Percentiles rank a stretch among this genome's conserved stretches.
Conservation (phyloP, 805 yeast species). For the Millerozyma miso region DNA sequence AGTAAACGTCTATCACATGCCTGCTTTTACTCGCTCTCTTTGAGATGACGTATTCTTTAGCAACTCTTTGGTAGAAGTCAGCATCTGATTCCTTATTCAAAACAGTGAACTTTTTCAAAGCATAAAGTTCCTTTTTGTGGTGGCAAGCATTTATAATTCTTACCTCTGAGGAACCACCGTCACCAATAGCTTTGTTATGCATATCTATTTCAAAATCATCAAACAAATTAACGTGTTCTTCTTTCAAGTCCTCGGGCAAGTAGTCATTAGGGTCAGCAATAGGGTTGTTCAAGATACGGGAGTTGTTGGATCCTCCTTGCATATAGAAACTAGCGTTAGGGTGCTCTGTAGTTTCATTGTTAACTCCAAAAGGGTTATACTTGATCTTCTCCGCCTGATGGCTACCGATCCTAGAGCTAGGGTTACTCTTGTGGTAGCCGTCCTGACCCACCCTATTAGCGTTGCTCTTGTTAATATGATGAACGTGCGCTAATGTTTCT, state of each 20-base stretch:
- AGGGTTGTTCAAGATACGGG: conserved; percentile 54
- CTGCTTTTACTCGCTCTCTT: conserved; percentile 49
- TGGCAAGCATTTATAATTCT: conserved; percentile 34
- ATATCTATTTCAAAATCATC: conserved; percentile 51
- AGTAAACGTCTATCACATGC: conserved; percentile 57
- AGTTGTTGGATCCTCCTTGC: conserved; percentile 36
- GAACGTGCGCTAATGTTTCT: conserved; percentile 36
- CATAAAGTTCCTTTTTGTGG: conserved; percentile 48
- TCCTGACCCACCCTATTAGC: conserved; percentile 10
- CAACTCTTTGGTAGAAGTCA: conserved; percentile 60
- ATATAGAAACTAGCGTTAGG: conserved; percentile 27
- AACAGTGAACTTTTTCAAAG: conserved; percentile 61
- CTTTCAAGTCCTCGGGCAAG: conserved; percentile 52
- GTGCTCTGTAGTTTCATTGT: conserved; percentile 23
- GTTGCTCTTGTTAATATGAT: conserved; percentile 26
- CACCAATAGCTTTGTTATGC: conserved; percentile 50
- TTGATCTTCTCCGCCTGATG: conserved; percentile 40
- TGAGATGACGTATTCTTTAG: conserved; percentile 61
- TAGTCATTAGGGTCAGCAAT: conserved; percentile 62
- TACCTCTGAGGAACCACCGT: conserved; percentile 71
- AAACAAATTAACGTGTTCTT: conserved; percentile 43
- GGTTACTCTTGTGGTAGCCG: conserved; percentile 3
- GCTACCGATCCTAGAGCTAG: conserved; percentile 7
- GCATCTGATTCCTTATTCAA: conserved; percentile 60
- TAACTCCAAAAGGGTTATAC: conserved; percentile 65